Conservation (phyloP, 345 rosid genomes). For the Kandelia obovata region DNA sequence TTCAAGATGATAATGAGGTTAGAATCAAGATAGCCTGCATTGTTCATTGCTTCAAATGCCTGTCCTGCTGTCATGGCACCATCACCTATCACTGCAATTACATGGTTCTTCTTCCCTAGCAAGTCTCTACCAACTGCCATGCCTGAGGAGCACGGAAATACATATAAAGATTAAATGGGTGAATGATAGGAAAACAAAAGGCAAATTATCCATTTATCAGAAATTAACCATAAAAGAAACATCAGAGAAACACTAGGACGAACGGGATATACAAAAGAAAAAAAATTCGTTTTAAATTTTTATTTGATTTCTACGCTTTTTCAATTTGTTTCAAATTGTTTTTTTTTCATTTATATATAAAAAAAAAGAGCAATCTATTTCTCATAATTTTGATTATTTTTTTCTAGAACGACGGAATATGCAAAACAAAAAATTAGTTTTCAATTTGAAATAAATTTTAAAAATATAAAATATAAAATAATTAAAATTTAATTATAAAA, state of each 20-base stretch:
- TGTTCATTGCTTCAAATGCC: constrained; percentile 54
- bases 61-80: constrained; percentile 58
- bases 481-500: too few relatives aligned
- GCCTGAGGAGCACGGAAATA: constrained; percentile 15
- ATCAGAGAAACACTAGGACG: neutral
- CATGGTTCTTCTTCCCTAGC: constrained; percentile 40
- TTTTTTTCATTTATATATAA: too few relatives aligned
- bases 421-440: too few relatives aligned
- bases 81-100: constrained; percentile 46
- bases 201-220: neutral
- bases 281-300: too few relatives aligned
- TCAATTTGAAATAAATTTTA: too few relatives aligned
- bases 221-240: neutral
- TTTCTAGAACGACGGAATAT: too few relatives aligned
- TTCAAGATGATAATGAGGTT: constrained; percentile 46
- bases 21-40: constrained; percentile 46
- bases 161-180: neutral
- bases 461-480: too few relatives aligned
- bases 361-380: too few relatives aligned
- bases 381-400: too few relatives aligned
- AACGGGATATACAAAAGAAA: neutral
- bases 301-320: too few relatives aligned
- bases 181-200: neutral
- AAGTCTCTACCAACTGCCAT: constrained; percentile 57
- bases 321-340: too few relatives aligned